Evolutionary conservation across 345 rosid species (phyloP).

Genomic region (Salix dunnii): DNA sequence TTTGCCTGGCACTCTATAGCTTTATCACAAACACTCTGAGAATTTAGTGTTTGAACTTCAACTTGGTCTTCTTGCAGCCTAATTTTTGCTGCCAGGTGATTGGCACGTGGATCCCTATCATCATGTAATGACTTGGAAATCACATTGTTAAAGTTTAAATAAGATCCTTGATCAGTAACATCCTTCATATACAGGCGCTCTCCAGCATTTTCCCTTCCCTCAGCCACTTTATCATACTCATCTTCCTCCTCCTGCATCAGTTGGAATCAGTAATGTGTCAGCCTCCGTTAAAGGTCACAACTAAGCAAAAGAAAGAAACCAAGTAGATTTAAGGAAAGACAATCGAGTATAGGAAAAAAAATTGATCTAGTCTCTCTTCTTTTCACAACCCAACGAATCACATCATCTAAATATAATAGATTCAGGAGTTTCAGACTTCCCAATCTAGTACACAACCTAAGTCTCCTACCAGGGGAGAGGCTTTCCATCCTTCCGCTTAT

Average conservation of each 20-base stretch:
- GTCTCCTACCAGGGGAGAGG: no score
- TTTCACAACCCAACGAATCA: not conserved
- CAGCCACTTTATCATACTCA: conserved; percentile 28
- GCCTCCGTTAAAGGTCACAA: not conserved
- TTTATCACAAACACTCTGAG: not conserved
- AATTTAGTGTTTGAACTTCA: conserved; percentile 11
- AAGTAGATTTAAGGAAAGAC: not conserved
- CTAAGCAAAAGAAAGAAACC: not conserved
- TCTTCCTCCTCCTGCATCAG: conserved; percentile 29
- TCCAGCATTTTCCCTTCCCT: conserved; percentile 18
- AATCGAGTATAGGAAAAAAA: no score
- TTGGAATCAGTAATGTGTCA: not conserved
- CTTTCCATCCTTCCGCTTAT: no score
- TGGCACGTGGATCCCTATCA: conserved; percentile 17
- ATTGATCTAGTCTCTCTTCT: no score
- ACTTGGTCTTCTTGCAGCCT: conserved; percentile 24
- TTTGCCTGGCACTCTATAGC: conserved; percentile 11
- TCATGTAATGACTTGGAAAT: not conserved
- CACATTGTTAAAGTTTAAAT: conserved; percentile 8
- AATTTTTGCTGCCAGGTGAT: conserved; percentile 16
- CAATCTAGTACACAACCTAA: not conserved
- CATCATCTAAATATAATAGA: not conserved
- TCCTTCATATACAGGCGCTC: conserved; percentile 22
- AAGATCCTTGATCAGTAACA: conserved; percentile 11
- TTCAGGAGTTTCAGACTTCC: not conserved